Evolutionary conservation across 2,329 filamentous ascomycete species (phyloP), one percentile per base, ranked within the genome.

Genomic region (Hypoxylon rubiginosum): DNA sequence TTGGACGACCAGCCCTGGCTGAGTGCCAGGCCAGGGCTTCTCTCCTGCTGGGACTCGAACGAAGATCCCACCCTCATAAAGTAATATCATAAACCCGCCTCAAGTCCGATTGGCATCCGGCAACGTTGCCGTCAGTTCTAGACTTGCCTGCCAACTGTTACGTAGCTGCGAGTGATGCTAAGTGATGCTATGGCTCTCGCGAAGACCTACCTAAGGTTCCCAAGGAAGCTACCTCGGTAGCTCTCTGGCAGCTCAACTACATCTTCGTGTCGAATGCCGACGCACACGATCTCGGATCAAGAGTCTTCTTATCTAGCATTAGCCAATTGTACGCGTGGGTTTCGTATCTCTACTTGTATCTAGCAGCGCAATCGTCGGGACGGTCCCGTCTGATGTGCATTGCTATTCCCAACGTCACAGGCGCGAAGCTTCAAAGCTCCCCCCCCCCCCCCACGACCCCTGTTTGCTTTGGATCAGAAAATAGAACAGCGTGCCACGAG

Each of bases 51-150:
- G 41, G 26, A 56, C 24, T 50, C 13, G 17, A 53, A 24, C 21
- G 63, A 69, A 55, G 49, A 62, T 62, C 66, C 36, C 55, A 30
- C 41, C 57, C 50, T 58, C 52, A 60, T 62, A 8, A 46, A 66
- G 66, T 66, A 63, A 61, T 55, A 13, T 51, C 56, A 46, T 66
- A 66, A 64, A 59, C 56, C 66, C 60, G 60, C 57, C 32, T 58
- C 56, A 30, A 55, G 49, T 58, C 63, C 66, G 66, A 43, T 56
- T 52, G 57, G 57, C 41, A 58, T 66, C 49, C 56, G 45, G 34
- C 45, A 55, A 46, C 49, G 26, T 53, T 52, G 32, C 49, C 49
- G 53, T 41, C 45, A 43, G 39, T 34, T 60, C 56, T 46, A 63
- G 56, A 61, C 50, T 41, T 1, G n/a, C 24, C 24, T 19, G 24